Evolutionary conservation across 2,329 filamentous ascomycete species (phyloP), one percentile per base, ranked within the genome.

Genomic region (Aureobasidium uvarum): DNA sequence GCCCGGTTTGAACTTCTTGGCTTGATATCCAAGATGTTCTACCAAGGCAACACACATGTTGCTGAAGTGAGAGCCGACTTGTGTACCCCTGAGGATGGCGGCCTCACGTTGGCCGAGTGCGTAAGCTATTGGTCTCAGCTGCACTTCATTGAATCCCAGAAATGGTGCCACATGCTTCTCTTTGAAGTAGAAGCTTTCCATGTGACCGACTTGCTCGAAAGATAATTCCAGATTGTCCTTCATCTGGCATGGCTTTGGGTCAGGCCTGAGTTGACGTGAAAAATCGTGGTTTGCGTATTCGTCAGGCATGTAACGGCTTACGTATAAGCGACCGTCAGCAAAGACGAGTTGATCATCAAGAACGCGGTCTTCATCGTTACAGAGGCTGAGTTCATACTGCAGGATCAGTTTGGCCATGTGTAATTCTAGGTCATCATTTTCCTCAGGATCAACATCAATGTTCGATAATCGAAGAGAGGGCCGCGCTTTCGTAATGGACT

Each of bases 101-200:
- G 31, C 50, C 16, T 38, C 50, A 20, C 31, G 50, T 36, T 31
- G 31, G 8, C 50, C 33, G 5, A 54, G 28, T 18, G 31, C 50
- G 18, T 54, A 54, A 14, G 31, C 50, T n/a, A 23, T 36, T 5
- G 50, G 50, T 23, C 25, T 54, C 18, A 54, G 16, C 8, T 16
- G 18, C 11, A 54, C 11, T 31, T 54, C 33, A 36, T 54, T 5
- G 4, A 18, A 20, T 23, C 11, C 8, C n/a, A 38, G 31, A 38
- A 16, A 5, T 4, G 31, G 31, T 14, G n/a, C 8, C n/a, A 13
- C 31, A 13, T 28, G 28, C 28, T 52, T 52, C 18, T 33, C 28
- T n/a, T 18, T 33, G 28, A 54, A 38, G 50, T 23, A 54, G 10
- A 54, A 54, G 50, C 50, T 54, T 13, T 54, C 50, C 18, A 54